Evolutionary conservation across 2,329 filamentous ascomycete species (phyloP), one percentile per base, ranked within the genome.

Genomic region (Aspergillus thermomutatus): DNA sequence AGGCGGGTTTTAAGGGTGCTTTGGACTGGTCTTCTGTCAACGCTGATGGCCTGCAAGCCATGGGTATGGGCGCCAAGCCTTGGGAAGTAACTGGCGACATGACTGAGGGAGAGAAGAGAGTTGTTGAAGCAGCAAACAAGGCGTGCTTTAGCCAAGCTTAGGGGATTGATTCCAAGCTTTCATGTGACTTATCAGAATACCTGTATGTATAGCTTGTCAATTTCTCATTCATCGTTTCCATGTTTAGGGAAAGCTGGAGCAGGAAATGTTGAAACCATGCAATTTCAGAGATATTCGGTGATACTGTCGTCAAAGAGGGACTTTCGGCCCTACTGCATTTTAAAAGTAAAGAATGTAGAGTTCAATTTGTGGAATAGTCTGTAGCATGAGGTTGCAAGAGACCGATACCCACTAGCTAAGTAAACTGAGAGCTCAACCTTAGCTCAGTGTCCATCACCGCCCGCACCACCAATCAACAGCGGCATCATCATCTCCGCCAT

Each of bases 111-210:
- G 80, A 87, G 69, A 78, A 75, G 58, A 72, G 77, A 53, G 78
- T 81, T 1, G 68, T 87, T 62, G 71, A 79, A 52, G 67, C 72
- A 26, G 82, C 81, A 48, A 87, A 86, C 63, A 77, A 79, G 66
- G 74, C 80, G n/a, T 72, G 83, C 19, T 86, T 85, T 65, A 67
- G 63, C 23, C 48, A 50, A 41, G 40, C 27, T 7, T 54, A 17
- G 58, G 25, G 8, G 14, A 17, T 7, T 45, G 14, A 21, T 45
- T 37, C 14, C 31, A 17, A 37, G 14, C 14, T 37, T 37, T n/a
- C 14, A 37, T 25, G 21, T 21, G 3, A 46, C 2, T 25, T 11
- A 46, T 46, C 3, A 23, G 21, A 14, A 14, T 26, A 23, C 14
- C 31, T 23, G 21, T 46, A 46, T 45, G n/a, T n/a, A 45, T 45